Percentiles rank a stretch among this genome's conserved stretches.
phyloP scores from a whole-genome alignment of 371 early-diverging fungal genomes.

The Zopfochytrium polystomum region DNA sequence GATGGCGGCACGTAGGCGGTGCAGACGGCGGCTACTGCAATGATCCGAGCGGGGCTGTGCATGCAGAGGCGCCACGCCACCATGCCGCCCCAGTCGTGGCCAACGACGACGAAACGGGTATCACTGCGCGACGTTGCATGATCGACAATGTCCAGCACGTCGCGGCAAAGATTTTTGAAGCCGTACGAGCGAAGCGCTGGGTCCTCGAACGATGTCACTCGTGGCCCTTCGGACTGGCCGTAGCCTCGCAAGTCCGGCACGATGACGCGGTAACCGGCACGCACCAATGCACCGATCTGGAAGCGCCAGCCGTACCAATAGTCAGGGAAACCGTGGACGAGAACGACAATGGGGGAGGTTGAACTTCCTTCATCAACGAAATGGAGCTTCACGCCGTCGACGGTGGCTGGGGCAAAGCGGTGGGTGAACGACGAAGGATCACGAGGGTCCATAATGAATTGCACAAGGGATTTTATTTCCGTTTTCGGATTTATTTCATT shows the following conservation, averaged over 20 bases:
- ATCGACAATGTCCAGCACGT: conserved; percentile 61
- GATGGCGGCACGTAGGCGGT: conserved; percentile 60
- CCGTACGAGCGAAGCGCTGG: conserved; percentile 47
- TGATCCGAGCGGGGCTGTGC: conserved; percentile 62
- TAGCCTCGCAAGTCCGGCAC: conserved; percentile 67
- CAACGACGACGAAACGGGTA: conserved; percentile 47
- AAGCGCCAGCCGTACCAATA: conserved; percentile 56
- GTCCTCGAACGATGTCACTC: conserved; percentile 50
- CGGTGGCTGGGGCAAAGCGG: no score
- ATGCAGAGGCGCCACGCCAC: conserved; percentile 66
- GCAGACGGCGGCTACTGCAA: conserved; percentile 61
- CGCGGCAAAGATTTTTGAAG: conserved; percentile 51
- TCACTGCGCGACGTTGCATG: conserved; percentile 48
- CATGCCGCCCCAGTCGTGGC: conserved; percentile 77
- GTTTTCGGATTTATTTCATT: no score
- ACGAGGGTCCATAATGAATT: no score
- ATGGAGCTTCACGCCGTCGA: no score
- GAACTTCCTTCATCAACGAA: no score
- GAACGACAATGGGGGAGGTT: conserved; percentile 2
- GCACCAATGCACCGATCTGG: conserved; percentile 63
- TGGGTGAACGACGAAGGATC: no score
- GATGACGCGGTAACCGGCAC: conserved; percentile 68
- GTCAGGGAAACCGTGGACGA: conserved; percentile 15
- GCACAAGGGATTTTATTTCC: no score
- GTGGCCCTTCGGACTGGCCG: conserved; percentile 54